Percentiles rank a stretch among this genome's conserved stretches.
Conservation (phyloP, 2,329 filamentous ascomycete species). For the Lachnellula cervina region DNA sequence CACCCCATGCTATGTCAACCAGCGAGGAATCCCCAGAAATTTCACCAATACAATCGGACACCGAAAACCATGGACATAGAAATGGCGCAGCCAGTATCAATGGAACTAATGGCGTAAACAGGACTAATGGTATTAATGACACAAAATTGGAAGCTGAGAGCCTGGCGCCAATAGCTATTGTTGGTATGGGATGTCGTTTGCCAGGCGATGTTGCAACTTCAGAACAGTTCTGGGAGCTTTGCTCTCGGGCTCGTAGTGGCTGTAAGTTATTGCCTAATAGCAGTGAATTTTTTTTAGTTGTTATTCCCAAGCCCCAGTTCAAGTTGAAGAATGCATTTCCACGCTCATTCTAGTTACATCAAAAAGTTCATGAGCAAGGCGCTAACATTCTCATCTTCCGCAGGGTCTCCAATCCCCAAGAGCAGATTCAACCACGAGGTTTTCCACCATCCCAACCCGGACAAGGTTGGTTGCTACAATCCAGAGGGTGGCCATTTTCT, state of each 20-base stretch:
- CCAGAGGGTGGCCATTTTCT: slow-evolving; percentile 26
- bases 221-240: slow-evolving; percentile 37
- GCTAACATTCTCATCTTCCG: not conserved
- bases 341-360: no score
- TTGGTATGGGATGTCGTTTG: slow-evolving; percentile 35
- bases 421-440: slow-evolving; percentile 45
- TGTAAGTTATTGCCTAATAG: slow-evolving; percentile 5
- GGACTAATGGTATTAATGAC: not conserved
- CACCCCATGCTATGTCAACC: not conserved
- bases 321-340: no score
- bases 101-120: not conserved
- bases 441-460: slow-evolving; percentile 48
- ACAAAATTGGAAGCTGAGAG: not conserved
- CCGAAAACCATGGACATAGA: not conserved
- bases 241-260: slow-evolving; percentile 34
- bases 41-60: not conserved
- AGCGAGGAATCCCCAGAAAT: not conserved
- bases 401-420: slow-evolving; percentile 28
- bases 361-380: no score
- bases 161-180: slow-evolving; percentile 31
- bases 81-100: not conserved
- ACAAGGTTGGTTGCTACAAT: slow-evolving; percentile 23
- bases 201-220: slow-evolving; percentile 34
- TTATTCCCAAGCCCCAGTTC: no score
- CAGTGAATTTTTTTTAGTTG: no score